phyloP scores from a whole-genome alignment of 352 stramenopile genomes.

The Pythium phragmiticola region DNA sequence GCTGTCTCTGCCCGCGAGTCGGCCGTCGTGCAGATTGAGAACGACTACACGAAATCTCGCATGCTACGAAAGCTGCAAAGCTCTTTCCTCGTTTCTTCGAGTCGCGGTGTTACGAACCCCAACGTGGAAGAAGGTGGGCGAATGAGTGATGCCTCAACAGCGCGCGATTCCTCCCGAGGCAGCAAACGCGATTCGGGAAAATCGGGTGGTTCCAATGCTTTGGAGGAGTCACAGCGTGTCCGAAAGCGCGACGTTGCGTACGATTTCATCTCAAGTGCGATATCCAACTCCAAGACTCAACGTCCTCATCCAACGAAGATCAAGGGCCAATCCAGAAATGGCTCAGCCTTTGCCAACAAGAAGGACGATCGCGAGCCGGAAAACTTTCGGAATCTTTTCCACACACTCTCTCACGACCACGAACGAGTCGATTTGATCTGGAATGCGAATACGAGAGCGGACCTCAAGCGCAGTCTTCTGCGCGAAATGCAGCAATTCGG shows the following conservation, averaged over 20 bases:
- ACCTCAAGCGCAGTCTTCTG: slow-evolving; percentile 87
- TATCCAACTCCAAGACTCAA: slow-evolving; percentile 38
- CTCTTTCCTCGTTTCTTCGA: slow-evolving; percentile 21
- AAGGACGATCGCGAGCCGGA: slow-evolving; percentile 46
- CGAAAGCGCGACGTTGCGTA: slow-evolving; percentile 72
- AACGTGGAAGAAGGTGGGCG: slow-evolving; percentile 11
- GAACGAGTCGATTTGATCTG: slow-evolving; percentile 92
- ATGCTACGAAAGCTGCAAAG: slow-evolving; percentile 29
- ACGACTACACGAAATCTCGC: slow-evolving; percentile 23
- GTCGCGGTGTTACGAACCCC: neutral
- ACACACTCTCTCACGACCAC: slow-evolving; percentile 92
- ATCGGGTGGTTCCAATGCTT: slow-evolving; percentile 3
- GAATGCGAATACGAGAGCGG: slow-evolving; percentile 87
- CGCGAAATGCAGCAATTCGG: slow-evolving; percentile 83
- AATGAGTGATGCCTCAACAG: slow-evolving; percentile 14
- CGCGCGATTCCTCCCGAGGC: slow-evolving; percentile 15
- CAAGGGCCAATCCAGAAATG: slow-evolving; percentile 25
- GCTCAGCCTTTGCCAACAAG: slow-evolving; percentile 8
- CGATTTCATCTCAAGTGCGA: slow-evolving; percentile 45
- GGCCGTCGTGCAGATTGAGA: slow-evolving; percentile 53
- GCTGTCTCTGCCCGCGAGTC: slow-evolving; percentile 36
- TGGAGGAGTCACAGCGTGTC: slow-evolving; percentile 32
- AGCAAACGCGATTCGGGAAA: slow-evolving; percentile 21
- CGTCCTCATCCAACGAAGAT: slow-evolving; percentile 27
- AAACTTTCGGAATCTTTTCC: slow-evolving; percentile 96